Evolutionary conservation across 441 rosid genomes (phyloP).

Genomic region (Metrosideros polymorpha): DNA sequence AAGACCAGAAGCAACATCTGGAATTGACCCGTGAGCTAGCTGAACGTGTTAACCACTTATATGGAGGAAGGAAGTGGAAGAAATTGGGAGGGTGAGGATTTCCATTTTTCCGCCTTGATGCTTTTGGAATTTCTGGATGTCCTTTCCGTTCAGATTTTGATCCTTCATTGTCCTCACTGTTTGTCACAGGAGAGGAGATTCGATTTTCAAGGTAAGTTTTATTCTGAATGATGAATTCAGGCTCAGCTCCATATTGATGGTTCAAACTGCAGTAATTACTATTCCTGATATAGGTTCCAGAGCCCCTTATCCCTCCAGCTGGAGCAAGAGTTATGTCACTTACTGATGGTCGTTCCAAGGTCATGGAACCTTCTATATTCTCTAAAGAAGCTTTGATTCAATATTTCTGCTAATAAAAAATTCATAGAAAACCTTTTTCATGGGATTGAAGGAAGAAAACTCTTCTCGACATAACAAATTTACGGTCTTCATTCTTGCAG

Average conservation of each 20-base stretch:
- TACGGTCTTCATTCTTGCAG: constrained; percentile 26
- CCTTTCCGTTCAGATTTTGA: constrained; percentile 4
- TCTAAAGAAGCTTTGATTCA: not conserved
- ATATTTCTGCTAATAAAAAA: not conserved
- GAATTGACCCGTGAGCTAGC: constrained; percentile 88
- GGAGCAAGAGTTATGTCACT: constrained; percentile 96
- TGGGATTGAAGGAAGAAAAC: not conserved
- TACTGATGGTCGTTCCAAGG: constrained; percentile 93
- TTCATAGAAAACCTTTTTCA: not conserved
- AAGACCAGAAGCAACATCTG: constrained; percentile 93
- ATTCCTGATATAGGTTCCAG: constrained; percentile 55
- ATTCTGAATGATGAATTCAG: not conserved
- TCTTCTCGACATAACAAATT: not conserved
- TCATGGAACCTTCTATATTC: not conserved
- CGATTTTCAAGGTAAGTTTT: constrained; percentile 66
- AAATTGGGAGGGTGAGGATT: constrained; percentile 75
- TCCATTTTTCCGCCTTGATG: not conserved
- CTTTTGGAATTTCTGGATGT: not conserved
- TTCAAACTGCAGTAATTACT: not conserved
- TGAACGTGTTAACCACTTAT: constrained; percentile 63
- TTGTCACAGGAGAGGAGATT: constrained; percentile 59
- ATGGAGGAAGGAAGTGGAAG: constrained; percentile 98
- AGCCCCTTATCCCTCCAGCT: constrained; percentile 76
- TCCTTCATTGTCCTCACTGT: constrained; percentile 14
- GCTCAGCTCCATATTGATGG: not conserved